Base-by-base conservation (phyloP, 2,329 filamentous ascomycete species). In the Drechslera avenae region DNA sequence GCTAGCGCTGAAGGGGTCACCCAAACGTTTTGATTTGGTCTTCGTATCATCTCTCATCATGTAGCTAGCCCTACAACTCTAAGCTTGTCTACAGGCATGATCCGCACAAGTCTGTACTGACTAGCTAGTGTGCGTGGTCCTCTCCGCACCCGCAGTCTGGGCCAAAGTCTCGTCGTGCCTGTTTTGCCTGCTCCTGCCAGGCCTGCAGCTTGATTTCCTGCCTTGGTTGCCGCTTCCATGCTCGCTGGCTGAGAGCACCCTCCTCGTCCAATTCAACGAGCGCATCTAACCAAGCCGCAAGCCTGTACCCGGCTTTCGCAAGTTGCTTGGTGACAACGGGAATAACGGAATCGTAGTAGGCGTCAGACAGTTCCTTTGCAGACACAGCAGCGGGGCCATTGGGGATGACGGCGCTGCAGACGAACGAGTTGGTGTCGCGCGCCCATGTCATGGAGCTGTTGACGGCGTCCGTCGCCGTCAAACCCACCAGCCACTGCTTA, bases 281-380 rank as follows among this genome's bases (percentile, higher is more conserved):
- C 2, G 60, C 46, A 53, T 69, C 57, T 41, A 72, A 46, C 65
- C 68, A 72, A 4, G 68, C 67, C 5, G 67, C 68, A 9, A 73
- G 46, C 32, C 68, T 54, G 50, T 57, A 64, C 7, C 68, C 67
- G 14, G 68, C 76, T 63, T 76, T 78, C 1, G 76, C 75, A 43
- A 79, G 74, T 66, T 78, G 75, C 52, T 73, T 48, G 55, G 75
- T 66, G 3, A 79, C 66, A 2, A 75, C 73, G 3, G 72, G 67
- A 16, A 76, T 68, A 1, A 68, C 73, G 18, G 53, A 59, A 18
- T 75, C 59, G 40, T 72, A 73, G 52, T 75, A 75, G 0, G 42
- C 60, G 2, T 70, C 72, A 30, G 60, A 70, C 21, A 78, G 55
- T 39, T 79, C 76, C 37, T 69, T 62, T 6, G 60, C 66, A 21